Percentiles rank a stretch among this genome's conserved stretches.
Conservation (phyloP, 306 rosid genomes). For the Elaeagnus macrophylla region DNA sequence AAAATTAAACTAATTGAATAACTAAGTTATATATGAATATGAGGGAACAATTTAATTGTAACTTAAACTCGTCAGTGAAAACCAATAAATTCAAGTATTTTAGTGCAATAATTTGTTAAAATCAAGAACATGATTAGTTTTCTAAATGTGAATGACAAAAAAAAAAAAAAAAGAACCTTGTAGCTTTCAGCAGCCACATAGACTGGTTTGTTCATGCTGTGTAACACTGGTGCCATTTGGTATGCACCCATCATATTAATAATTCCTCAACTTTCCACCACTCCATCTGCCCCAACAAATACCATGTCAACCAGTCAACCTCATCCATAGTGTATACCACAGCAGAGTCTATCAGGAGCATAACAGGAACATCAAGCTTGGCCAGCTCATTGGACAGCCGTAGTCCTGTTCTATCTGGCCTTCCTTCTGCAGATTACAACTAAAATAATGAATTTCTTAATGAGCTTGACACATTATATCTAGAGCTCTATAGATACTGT, state of each 20-base stretch:
- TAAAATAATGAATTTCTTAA: neutral
- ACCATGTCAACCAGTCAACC: conserved; percentile 97
- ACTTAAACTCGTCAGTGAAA: too few relatives aligned
- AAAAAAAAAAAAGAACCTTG: conserved; percentile 43
- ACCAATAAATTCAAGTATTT: too few relatives aligned
- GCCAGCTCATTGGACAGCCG: conserved; percentile 67
- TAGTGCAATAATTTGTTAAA: neutral
- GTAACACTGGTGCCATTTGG: conserved; percentile 85
- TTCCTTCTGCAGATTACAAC: conserved; percentile 65
- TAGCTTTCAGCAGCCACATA: conserved; percentile 98
- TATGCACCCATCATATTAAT: conserved; percentile 96
- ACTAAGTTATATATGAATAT: too few relatives aligned
- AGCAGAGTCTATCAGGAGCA: conserved; percentile 90
- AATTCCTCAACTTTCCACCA: conserved; percentile 94
- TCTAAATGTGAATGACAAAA: neutral
- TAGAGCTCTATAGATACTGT: conserved; percentile 4
- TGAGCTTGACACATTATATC: neutral
- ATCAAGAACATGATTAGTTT: neutral
- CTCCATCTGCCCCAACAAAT: conserved; percentile 91
- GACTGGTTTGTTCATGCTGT: conserved; percentile 82
- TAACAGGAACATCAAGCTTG: conserved; percentile 84
- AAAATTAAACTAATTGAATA: too few relatives aligned
- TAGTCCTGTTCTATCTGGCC: conserved; percentile 81
- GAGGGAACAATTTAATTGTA: neutral
- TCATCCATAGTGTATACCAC: conserved; percentile 94